phyloP scores from a whole-genome alignment of 106 monocot genomes.

The Ottelia alismoides region DNA sequence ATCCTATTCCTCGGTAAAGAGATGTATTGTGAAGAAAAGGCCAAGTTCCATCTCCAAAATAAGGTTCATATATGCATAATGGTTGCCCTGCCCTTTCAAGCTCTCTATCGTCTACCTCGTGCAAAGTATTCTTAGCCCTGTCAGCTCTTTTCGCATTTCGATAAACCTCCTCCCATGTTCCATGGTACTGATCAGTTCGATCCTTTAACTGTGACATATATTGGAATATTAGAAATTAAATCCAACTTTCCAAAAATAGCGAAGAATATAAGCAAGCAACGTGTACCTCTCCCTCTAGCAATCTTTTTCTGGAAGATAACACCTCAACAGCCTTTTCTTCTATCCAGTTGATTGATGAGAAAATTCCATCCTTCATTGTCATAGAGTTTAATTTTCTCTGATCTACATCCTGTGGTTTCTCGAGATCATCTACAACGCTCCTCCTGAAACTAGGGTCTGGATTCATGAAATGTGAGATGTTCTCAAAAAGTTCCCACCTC shows the following conservation, averaged over 20 bases:
- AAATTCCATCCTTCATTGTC: slow-evolving; percentile 36
- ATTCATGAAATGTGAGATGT: slow-evolving; percentile 17
- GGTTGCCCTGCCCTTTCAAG: slow-evolving; percentile 93
- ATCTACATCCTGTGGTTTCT: slow-evolving; percentile 44
- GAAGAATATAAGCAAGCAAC: too few relatives aligned
- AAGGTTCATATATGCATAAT: slow-evolving; percentile 96
- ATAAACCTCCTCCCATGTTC: slow-evolving; percentile 96
- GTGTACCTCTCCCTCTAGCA: slow-evolving; percentile 84
- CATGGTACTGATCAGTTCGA: slow-evolving; percentile 66
- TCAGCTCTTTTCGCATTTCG: slow-evolving; percentile 75
- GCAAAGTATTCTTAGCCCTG: slow-evolving; percentile 66
- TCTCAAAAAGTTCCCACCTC: slow-evolving; percentile 69
- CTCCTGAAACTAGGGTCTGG: too few relatives aligned
- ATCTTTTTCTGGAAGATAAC: slow-evolving; percentile 29
- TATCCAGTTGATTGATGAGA: slow-evolving; percentile 52
- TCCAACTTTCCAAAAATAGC: too few relatives aligned
- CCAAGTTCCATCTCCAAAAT: slow-evolving; percentile 94
- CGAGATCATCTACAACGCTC: slow-evolving; percentile 42
- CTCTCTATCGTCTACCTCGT: slow-evolving; percentile 86
- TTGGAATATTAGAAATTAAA: too few relatives aligned
- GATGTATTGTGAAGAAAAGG: slow-evolving; percentile 79
- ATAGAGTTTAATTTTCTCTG: slow-evolving; percentile 21
- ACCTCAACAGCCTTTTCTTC: slow-evolving; percentile 55
- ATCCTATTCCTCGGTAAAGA: slow-evolving; percentile 92
- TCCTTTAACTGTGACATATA: slow-evolving; percentile 86